Evolutionary conservation across 768 basidiomycete genomes (phyloP).

Genomic region (Boletus rex-veris): DNA sequence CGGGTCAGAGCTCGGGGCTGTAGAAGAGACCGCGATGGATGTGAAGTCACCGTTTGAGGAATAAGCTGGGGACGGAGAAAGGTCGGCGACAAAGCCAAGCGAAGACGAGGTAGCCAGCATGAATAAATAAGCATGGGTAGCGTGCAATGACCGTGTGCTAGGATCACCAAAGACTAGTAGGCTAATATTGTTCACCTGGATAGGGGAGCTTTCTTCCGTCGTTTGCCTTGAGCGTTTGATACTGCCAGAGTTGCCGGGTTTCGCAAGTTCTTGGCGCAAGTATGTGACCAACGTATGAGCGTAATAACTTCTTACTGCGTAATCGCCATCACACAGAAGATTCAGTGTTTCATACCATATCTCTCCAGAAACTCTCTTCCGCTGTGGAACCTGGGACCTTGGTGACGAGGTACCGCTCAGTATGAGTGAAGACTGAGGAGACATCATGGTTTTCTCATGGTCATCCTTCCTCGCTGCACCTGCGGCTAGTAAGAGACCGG

Average conservation of each 20-base stretch:
- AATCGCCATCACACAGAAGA: conserved; percentile 76
- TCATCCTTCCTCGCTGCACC: conserved; percentile 37
- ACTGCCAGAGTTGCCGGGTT: conserved; percentile 46
- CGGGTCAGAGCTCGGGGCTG: conserved; percentile 31
- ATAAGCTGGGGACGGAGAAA: conserved; percentile 41
- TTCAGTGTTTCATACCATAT: conserved; percentile 90
- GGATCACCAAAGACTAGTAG: conserved; percentile 55
- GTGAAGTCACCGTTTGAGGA: conserved; percentile 31
- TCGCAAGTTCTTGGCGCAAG: conserved; percentile 70
- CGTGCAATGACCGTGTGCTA: conserved; percentile 71
- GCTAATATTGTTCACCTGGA: conserved; percentile 45
- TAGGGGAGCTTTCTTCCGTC: conserved; percentile 45
- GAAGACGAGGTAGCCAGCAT: conserved; percentile 70
- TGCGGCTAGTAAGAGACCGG: conserved; percentile 65
- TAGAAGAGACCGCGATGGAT: conserved; percentile 29
- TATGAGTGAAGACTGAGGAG: conserved; percentile 25
- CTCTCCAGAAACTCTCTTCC: conserved; percentile 72
- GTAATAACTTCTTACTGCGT: conserved; percentile 77
- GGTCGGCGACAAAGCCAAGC: conserved; percentile 45
- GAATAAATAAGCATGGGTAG: conserved; percentile 77
- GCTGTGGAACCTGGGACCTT: conserved; percentile 42
- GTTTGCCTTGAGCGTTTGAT: conserved; percentile 44
- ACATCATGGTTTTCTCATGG: conserved; percentile 7
- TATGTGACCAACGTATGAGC: conserved; percentile 71
- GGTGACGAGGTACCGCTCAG: conserved; percentile 26